A percentile compares a stretch with the other conserved stretches of the same genome.
Conservation (phyloP, 352 stramenopile species). For the Globisporangium nagaii region DNA sequence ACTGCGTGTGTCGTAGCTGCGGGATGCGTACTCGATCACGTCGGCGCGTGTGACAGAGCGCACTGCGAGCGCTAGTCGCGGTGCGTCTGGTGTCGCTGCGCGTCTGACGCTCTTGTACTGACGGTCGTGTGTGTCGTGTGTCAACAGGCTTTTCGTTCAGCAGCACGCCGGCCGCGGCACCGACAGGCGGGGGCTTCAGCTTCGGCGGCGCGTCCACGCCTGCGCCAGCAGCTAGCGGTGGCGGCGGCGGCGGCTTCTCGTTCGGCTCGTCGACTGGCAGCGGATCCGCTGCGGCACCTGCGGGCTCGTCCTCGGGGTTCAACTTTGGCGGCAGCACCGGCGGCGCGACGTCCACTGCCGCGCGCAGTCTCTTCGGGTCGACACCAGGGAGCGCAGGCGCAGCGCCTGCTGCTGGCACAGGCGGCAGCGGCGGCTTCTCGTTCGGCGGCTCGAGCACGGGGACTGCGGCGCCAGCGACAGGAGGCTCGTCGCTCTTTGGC, state of each 20-base stretch:
- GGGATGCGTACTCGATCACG: not conserved
- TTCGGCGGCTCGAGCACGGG: constrained; percentile 18
- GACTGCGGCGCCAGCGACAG: constrained; percentile 8
- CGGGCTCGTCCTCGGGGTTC: constrained; percentile 7
- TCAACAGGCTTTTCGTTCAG: constrained; percentile 41
- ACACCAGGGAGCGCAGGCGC: not conserved
- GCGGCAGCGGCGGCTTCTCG: constrained; percentile 8
- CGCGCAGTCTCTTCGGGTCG: constrained; percentile 20
- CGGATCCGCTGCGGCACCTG: constrained; percentile 3
- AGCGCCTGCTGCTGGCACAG: not conserved
- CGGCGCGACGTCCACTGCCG: constrained; percentile 3
- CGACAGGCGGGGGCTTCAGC: constrained; percentile 13
- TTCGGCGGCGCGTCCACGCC: constrained; percentile 14
- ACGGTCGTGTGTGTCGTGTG: not conserved
- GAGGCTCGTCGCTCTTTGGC: constrained; percentile 23
- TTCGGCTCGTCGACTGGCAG: constrained; percentile 22
- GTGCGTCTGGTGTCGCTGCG: too few species aligned
- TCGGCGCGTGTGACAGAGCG: too few species aligned
- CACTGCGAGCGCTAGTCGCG: too few species aligned
- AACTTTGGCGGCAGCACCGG: not conserved
- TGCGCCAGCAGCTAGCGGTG: constrained; percentile 4
- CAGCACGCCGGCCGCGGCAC: constrained; percentile 13
- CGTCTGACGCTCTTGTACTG: not conserved
- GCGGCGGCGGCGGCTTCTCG: constrained; percentile 14
- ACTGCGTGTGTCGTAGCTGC: too few species aligned